A percentile compares a stretch with the other conserved stretches of the same genome.
Evolutionary conservation across 441 rosid species (phyloP).

Genomic region (Breynia disticha): DNA sequence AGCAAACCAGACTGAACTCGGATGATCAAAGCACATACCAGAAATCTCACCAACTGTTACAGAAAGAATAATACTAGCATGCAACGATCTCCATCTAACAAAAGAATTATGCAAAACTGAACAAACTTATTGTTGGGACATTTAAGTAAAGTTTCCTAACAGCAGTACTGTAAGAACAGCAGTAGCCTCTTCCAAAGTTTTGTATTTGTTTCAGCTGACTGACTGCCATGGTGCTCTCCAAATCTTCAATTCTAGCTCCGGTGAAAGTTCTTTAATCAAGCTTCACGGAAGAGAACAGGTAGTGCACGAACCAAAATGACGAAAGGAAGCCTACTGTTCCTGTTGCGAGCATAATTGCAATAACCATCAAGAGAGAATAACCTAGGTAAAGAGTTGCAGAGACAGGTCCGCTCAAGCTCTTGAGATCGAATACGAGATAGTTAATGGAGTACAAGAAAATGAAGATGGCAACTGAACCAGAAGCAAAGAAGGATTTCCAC

Average conservation of each 20-base stretch:
- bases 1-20: background rate
- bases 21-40: background rate
- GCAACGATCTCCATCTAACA: constrained; percentile 13
- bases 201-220: background rate
- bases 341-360: constrained; percentile 70
- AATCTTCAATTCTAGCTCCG: background rate
- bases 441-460: constrained; percentile 67
- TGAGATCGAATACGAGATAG: constrained; percentile 68
- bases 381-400: constrained; percentile 74
- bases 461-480: constrained; percentile 76
- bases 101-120: constrained; percentile 21
- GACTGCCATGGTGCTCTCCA: background rate
- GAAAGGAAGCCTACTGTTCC: constrained; percentile 81
- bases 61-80: constrained; percentile 5
- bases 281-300: constrained; percentile 82
- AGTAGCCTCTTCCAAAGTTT: constrained; percentile 1
- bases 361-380: constrained; percentile 67
- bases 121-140: constrained; percentile 24
- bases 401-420: constrained; percentile 66
- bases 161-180: constrained; percentile 7
- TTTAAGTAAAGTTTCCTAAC: constrained; percentile 21
- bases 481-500: constrained; percentile 88
- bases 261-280: constrained; percentile 38
- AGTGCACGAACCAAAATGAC: constrained; percentile 83
- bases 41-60: background rate